Evolutionary conservation across 805 yeast genomes (phyloP).

Genomic region (Ascoidea asiatica): DNA sequence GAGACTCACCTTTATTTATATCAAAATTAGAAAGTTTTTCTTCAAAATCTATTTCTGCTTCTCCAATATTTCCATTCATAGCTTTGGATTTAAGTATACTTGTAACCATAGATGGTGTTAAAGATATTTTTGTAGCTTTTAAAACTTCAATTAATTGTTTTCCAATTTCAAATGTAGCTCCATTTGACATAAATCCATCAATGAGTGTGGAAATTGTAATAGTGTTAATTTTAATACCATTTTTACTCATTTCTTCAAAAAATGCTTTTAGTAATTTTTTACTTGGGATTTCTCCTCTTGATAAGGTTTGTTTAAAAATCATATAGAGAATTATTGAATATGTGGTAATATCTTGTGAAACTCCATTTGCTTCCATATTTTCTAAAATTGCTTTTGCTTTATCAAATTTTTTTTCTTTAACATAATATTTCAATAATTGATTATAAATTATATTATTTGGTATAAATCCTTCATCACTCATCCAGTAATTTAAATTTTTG

Average conservation of each 20-base stretch:
- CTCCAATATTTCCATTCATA: slow-evolving; percentile 23
- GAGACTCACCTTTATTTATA: slow-evolving; percentile 11
- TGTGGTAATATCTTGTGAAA: slow-evolving; percentile 49
- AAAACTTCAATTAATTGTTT: slow-evolving; percentile 31
- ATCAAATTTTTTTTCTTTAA: slow-evolving; percentile 24
- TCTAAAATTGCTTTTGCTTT: slow-evolving; percentile 36
- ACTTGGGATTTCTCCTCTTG: slow-evolving; percentile 29
- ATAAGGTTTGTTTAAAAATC: slow-evolving; percentile 30
- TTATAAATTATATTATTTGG: slow-evolving; percentile 42
- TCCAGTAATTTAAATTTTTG: slow-evolving; percentile 7
- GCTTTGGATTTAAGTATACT: slow-evolving; percentile 35
- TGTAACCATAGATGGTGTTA: slow-evolving; percentile 26
- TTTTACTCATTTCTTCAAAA: slow-evolving; percentile 25
- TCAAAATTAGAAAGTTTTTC: slow-evolving; percentile 25
- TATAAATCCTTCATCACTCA: slow-evolving; percentile 17
- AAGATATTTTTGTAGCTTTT: slow-evolving; percentile 19
- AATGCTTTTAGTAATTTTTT: slow-evolving; percentile 23
- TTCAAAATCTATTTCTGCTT: slow-evolving; percentile 21
- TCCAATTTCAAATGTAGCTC: slow-evolving; percentile 36
- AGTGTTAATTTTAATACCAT: slow-evolving; percentile 26
- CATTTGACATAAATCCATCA: slow-evolving; percentile 35
- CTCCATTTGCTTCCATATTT: slow-evolving; percentile 25
- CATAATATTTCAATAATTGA: slow-evolving; percentile 29
- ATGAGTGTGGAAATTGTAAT: slow-evolving; percentile 38
- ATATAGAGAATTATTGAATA: slow-evolving; percentile 45